Conservation (phyloP, 768 basidiomycete genomes). For the Lyophyllum semitale region DNA sequence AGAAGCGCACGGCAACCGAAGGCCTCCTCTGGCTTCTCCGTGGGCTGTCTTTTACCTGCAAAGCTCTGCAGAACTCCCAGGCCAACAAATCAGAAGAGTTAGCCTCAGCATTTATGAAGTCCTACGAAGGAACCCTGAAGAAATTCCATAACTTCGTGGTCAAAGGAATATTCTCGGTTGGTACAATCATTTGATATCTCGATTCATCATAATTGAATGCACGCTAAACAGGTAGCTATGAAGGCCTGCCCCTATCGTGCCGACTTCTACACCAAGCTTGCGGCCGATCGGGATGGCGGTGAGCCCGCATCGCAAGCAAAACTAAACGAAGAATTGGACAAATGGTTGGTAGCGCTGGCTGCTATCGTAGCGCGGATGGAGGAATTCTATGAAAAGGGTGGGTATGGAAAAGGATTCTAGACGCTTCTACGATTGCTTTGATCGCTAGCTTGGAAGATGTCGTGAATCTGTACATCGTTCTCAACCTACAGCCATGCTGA, state of each 20-base stretch:
- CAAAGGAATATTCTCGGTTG: conserved; percentile 56
- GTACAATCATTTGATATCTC: conserved; percentile 27
- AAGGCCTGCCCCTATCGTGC: conserved; percentile 67
- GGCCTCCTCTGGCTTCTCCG: conserved; percentile 94
- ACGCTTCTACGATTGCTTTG: neutral
- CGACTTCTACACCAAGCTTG: conserved; percentile 70
- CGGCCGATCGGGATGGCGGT: conserved; percentile 58
- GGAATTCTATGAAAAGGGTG: conserved; percentile 61
- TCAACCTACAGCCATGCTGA: neutral
- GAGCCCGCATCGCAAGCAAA: conserved; percentile 44
- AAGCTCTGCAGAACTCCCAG: conserved; percentile 74
- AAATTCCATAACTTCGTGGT: conserved; percentile 82
- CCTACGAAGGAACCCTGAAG: conserved; percentile 84
- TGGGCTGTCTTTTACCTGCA: conserved; percentile 87
- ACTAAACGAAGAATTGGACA: conserved; percentile 57
- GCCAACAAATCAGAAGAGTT: conserved; percentile 67
- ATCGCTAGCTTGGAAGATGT: neutral
- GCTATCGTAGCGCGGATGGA: conserved; percentile 55
- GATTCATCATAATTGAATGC: neutral
- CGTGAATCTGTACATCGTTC: neutral
- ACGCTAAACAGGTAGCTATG: conserved; percentile 52
- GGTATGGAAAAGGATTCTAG: conserved; percentile 53
- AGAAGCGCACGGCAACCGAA: conserved; percentile 87
- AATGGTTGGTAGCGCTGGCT: conserved; percentile 68
- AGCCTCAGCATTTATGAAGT: conserved; percentile 68